phyloP scores from a whole-genome alignment of 139 green algal genomes.

The Auxenochlorella protothecoides region DNA sequence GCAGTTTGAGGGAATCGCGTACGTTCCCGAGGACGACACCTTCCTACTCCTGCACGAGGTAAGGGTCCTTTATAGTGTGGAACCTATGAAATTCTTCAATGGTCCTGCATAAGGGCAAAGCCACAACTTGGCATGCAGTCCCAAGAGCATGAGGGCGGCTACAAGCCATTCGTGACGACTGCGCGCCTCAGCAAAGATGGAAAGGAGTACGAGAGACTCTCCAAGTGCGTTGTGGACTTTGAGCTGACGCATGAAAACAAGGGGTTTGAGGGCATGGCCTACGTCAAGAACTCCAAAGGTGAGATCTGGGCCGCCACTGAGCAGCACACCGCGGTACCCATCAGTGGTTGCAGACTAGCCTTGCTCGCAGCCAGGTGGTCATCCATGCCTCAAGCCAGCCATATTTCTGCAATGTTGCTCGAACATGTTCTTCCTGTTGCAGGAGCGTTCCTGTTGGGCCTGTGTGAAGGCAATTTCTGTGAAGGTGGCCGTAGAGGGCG shows the following conservation, averaged over 20 bases:
- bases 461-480: conserved; percentile 42
- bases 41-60: conserved; percentile 32
- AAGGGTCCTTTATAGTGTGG: not conserved
- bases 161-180: conserved; percentile 6
- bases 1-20: conserved; percentile 23
- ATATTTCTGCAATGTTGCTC: not conserved
- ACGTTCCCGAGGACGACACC: conserved; percentile 25
- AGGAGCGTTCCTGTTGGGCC: conserved; percentile 24
- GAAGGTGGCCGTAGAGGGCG: conserved; percentile 16
- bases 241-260: conserved; percentile 28
- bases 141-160: conserved; percentile 1
- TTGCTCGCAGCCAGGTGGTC: not conserved
- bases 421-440: not conserved
- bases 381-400: not conserved
- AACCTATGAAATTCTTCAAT: not conserved
- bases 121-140: not conserved
- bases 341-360: not conserved
- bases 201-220: conserved; percentile 10
- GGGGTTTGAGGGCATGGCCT: conserved; percentile 15
- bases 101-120: not conserved
- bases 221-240: conserved; percentile 20
- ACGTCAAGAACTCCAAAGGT: conserved; percentile 6
- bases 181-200: conserved; percentile 5
- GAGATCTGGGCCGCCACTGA: not conserved
- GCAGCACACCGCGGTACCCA: no score